These are phyloP conservation scores for Teunomyces aglyptinius DNA, from an alignment of 805 yeast genomes.

Conservation along the genomic window DNA sequence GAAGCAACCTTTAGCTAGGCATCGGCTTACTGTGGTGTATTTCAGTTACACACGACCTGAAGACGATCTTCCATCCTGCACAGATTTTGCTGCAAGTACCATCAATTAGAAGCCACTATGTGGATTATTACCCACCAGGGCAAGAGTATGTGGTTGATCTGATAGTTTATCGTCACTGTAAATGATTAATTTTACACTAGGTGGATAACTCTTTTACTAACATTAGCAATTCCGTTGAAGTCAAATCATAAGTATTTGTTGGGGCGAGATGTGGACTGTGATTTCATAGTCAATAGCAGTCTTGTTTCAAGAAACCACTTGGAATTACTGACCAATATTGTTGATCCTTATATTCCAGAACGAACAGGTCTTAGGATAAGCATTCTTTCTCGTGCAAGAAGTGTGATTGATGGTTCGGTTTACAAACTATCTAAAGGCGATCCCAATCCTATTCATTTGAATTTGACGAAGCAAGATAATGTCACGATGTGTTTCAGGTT, in stretches of 20 bases:
- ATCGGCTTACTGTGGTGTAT: background rate
- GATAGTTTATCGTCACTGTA: too few relatives aligned
- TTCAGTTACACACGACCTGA: background rate
- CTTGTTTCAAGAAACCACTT: slow-evolving; percentile 33
- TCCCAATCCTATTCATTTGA: slow-evolving; percentile 5
- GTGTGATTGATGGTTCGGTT: slow-evolving; percentile 25
- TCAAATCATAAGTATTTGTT: slow-evolving; percentile 16
- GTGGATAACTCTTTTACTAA: background rate
- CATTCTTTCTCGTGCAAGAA: slow-evolving; percentile 30
- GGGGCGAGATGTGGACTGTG: slow-evolving; percentile 30
- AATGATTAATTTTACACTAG: background rate
- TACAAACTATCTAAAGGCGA: slow-evolving; percentile 17
- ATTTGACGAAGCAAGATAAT: slow-evolving; percentile 10
- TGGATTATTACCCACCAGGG: slow-evolving; percentile 5
- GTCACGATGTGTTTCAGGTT: slow-evolving; percentile 10
- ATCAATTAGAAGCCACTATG: background rate
- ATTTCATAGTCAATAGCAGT: slow-evolving; percentile 26
- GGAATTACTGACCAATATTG: slow-evolving; percentile 15
- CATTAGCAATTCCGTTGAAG: background rate
- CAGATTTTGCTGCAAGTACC: background rate
- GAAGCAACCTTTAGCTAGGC: background rate
- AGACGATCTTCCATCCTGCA: background rate
- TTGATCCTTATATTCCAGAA: slow-evolving; percentile 3
- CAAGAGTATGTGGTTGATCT: background rate
- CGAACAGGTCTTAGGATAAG: slow-evolving; percentile 13